Evolutionary conservation across 2,329 filamentous ascomycete genomes (phyloP).

Genomic region (Aspergillus transmontanensis): DNA sequence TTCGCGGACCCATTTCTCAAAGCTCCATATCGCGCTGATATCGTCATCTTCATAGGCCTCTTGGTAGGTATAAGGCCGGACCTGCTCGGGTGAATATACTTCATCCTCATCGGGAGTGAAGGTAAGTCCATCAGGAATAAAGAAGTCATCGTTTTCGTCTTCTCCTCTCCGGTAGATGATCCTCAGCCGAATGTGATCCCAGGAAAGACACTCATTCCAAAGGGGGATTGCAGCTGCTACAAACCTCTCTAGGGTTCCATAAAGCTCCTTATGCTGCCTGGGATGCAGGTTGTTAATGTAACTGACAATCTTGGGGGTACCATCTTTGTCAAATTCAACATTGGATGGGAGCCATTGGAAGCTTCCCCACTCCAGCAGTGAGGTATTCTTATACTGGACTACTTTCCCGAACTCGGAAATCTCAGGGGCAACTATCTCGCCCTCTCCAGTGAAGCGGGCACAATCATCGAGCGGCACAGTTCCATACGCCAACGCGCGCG

Average conservation of each 20-base stretch:
- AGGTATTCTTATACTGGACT: too few relatives aligned
- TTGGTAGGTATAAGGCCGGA: neutral
- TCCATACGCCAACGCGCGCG: conserved; percentile 23
- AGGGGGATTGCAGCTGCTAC: conserved; percentile 46
- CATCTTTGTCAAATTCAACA: conserved; percentile 26
- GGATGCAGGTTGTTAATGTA: conserved; percentile 52
- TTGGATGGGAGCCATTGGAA: conserved; percentile 53
- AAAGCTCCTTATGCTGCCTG: conserved; percentile 31
- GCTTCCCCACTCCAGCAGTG: conserved; percentile 24
- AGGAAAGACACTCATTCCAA: conserved; percentile 41
- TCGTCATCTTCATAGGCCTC: neutral
- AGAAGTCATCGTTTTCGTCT: neutral
- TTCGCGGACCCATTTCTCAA: neutral
- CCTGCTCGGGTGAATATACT: neutral
- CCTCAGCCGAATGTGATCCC: neutral
- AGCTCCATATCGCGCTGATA: neutral
- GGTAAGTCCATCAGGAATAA: neutral
- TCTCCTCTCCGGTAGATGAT: neutral
- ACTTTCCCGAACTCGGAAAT: too few relatives aligned
- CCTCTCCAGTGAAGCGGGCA: conserved; percentile 15
- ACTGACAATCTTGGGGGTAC: conserved; percentile 33
- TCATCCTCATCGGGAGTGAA: neutral
- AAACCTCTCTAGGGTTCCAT: conserved; percentile 39
- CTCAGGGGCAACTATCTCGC: conserved; percentile 5
- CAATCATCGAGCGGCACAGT: conserved; percentile 27